These are phyloP conservation scores for Cladosporium sp. DNA, from an alignment of 2,329 filamentous ascomycete genomes.

Conservation along the genomic window DNA sequence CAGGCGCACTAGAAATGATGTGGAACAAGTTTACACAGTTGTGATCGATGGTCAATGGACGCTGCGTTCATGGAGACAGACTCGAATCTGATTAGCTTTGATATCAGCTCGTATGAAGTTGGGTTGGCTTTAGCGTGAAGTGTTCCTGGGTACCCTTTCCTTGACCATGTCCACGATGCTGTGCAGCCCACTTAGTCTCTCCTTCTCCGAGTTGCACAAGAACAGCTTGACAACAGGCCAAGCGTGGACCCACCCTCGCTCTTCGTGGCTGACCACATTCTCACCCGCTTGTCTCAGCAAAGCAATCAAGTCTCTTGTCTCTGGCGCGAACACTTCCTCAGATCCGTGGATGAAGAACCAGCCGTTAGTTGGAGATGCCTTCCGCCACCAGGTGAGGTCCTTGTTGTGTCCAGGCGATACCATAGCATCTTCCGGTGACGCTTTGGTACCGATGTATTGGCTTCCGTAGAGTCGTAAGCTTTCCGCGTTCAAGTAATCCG, in stretches of 20 bases:
- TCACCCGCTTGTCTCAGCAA: constrained; percentile 56
- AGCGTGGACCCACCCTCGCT: constrained; percentile 70
- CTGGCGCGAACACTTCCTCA: constrained; percentile 75
- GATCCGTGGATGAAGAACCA: constrained; percentile 71
- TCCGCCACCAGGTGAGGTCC: constrained; percentile 65
- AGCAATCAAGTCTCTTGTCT: constrained; percentile 62
- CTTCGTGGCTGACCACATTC: constrained; percentile 58
- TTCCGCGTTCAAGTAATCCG: constrained; percentile 71
- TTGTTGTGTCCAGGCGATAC: constrained; percentile 72
- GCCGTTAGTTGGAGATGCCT: constrained; percentile 65
- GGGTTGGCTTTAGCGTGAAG: neutral
- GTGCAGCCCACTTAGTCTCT: constrained; percentile 49
- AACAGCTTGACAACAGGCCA: constrained; percentile 74
- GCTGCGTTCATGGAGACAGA: neutral
- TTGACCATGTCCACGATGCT: constrained; percentile 44
- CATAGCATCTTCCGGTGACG: constrained; percentile 53
- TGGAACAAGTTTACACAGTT: neutral
- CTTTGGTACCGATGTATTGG: constrained; percentile 62
- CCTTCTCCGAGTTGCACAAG: constrained; percentile 49
- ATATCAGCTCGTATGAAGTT: neutral
- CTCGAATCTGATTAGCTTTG: neutral
- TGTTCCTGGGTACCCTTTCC: constrained; percentile 25
- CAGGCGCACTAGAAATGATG: neutral
- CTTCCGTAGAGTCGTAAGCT: constrained; percentile 69
- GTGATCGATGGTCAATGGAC: neutral